Base-by-base conservation (phyloP, 2,329 filamentous ascomycete species). In the Aspergillus amoenus region DNA sequence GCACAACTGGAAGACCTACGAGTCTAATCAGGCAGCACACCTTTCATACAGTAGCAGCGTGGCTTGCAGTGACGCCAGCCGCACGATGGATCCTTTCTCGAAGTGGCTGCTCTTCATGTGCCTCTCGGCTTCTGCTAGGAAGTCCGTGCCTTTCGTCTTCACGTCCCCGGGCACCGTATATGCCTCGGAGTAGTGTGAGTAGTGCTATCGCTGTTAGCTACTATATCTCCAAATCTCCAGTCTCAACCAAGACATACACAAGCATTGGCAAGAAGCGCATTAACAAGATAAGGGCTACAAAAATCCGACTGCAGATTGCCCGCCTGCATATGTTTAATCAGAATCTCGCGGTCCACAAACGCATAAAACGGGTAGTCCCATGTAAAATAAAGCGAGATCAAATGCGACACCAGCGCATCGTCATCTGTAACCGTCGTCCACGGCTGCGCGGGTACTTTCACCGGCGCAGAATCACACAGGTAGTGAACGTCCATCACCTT, bases 341-440 rank as follows among this genome's bases (percentile, higher is more conserved):
- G 74, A 62, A 93, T 93, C 66, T 93, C 89, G 40, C 85, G 80
- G 67, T 89, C 90, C 68, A 96, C 93, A 39, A 93, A 79, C 17
- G 81, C 85, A 70, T 89, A 96, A 73, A 92, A 96, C n/a, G 90
- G 87, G 72, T 96, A 96, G 72, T 96, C 91, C 88, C 92, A 96
- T 64, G 86, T 90, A 73, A 96, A 96, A 75, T 96, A 96, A 84
- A 96, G 88, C 69, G 91, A 91, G 64, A 96, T 84, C 27, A 96
- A 82, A 73, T 96, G 91, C 11, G 86, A 84, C 58, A 96, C 84
- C 34, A 95, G 80, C 46, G 88, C 83, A 8, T 84, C 80, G 69
- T 96, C 90, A 48, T 84, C 81, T 1, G 90, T 95, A 30, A 94
- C 90, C 8, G 80, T 83, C 0, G 91, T 93, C 92, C 92, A 96